These are phyloP conservation scores for Populus pruinosa DNA, from an alignment of 345 rosid species.

Conservation along the genomic window DNA sequence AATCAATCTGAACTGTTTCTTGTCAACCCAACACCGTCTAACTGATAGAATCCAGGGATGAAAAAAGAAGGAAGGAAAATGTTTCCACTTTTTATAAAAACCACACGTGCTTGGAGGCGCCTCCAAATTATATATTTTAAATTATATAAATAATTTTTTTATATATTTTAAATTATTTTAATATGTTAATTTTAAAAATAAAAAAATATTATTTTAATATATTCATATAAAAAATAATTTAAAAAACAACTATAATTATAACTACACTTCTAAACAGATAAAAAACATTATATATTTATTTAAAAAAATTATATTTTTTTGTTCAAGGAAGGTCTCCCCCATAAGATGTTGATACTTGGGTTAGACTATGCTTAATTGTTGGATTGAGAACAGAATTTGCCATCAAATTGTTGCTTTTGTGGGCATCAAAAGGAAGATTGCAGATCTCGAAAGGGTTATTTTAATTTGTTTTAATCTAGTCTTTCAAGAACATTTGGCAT, in stretches of 20 bases:
- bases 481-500: neutral
- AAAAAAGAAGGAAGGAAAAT: neutral
- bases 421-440: neutral
- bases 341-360: neutral
- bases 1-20: neutral
- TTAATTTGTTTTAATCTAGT: neutral
- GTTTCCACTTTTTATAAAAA: neutral
- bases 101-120: conserved; percentile 2
- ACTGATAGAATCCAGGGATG: neutral
- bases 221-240: too few species aligned
- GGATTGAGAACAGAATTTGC: neutral
- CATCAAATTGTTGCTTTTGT: neutral
- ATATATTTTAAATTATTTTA: too few species aligned
- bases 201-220: too few species aligned
- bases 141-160: too few species aligned
- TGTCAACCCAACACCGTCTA: neutral
- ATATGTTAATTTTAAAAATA: too few species aligned
- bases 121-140: neutral
- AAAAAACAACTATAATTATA: too few species aligned
- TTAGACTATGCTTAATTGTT: neutral
- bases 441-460: neutral
- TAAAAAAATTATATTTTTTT: neutral
- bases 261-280: too few species aligned
- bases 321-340: neutral
- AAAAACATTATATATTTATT: too few species aligned